Percentiles rank a stretch among this genome's conserved stretches.
Conservation (phyloP, 768 basidiomycete genomes). For the Dictyophora rubrovolvata region DNA sequence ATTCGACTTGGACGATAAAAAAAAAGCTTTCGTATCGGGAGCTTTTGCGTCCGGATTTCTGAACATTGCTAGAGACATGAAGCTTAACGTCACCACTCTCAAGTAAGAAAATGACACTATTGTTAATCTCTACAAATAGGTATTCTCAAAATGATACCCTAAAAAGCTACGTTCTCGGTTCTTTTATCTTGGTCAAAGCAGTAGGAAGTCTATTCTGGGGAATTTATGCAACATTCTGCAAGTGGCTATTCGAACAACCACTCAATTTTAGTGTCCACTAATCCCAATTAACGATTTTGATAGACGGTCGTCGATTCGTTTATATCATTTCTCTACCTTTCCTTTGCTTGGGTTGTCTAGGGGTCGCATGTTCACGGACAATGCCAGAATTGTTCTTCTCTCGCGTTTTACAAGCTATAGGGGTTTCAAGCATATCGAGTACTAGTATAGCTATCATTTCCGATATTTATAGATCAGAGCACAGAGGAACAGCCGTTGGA, state of each 20-base stretch:
- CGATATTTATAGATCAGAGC: slow-evolving; percentile 56
- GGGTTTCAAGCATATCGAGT: background rate
- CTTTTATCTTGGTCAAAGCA: background rate
- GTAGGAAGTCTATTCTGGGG: background rate
- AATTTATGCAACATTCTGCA: background rate
- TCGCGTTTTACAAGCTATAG: background rate
- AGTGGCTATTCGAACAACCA: background rate
- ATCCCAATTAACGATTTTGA: background rate
- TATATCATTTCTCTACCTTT: background rate
- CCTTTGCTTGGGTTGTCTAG: background rate
- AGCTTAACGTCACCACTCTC: background rate
- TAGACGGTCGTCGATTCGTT: background rate
- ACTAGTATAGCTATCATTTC: slow-evolving; percentile 41
- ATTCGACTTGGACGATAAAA: background rate
- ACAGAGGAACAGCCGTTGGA: slow-evolving; percentile 34
- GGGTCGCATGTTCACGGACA: background rate
- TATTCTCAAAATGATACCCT: too few relatives aligned
- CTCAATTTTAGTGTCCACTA: background rate
- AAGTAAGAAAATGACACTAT: too few relatives aligned
- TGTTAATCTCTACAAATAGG: too few relatives aligned
- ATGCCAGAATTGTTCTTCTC: background rate
- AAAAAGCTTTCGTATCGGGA: background rate
- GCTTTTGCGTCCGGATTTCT: background rate
- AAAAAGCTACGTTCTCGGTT: background rate
- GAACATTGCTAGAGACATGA: background rate